Percentiles rank a stretch among this genome's conserved stretches.
Conservation (phyloP, 2,329 filamentous ascomycete species). For the Cytospora leucostoma region DNA sequence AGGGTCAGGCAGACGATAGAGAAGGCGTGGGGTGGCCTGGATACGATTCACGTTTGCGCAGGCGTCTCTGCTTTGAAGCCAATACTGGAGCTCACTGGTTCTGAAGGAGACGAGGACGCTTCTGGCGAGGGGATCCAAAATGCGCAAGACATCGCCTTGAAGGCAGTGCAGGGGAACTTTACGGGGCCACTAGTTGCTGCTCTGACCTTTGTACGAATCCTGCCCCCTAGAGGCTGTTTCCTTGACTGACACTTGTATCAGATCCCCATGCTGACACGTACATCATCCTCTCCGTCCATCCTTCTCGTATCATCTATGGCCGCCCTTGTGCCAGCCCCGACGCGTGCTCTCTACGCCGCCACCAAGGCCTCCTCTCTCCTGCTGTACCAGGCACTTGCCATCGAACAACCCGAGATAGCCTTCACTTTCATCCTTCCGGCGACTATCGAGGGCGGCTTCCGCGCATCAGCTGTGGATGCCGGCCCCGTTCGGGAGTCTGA, state of each 20-base stretch:
- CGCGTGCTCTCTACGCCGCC: constrained; percentile 38
- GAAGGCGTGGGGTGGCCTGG: constrained; percentile 35
- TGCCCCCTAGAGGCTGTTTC: background rate
- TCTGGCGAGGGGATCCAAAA: constrained; percentile 30
- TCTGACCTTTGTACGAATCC: constrained; percentile 32
- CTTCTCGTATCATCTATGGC: constrained; percentile 25
- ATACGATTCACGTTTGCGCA: constrained; percentile 37
- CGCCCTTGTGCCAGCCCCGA: constrained; percentile 38
- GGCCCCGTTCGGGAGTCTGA: constrained; percentile 31
- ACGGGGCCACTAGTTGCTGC: constrained; percentile 36
- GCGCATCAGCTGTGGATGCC: constrained; percentile 38
- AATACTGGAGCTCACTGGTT: constrained; percentile 35
- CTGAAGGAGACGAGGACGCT: constrained; percentile 30
- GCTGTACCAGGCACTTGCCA: constrained; percentile 38
- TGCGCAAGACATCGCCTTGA: constrained; percentile 32
- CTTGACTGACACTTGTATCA: background rate
- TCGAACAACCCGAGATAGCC: constrained; percentile 37
- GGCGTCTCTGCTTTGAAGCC: constrained; percentile 40
- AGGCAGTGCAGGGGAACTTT: constrained; percentile 36
- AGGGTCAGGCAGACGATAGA: constrained; percentile 32
- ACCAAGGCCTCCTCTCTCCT: constrained; percentile 39
- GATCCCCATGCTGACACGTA: constrained; percentile 37
- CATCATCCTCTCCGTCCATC: constrained; percentile 31
- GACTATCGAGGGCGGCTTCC: constrained; percentile 40
- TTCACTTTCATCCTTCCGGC: constrained; percentile 37